These are phyloP conservation scores for Borealophlyctis nickersoniae DNA, from an alignment of 192 early-diverging fungal genomes.

Conservation along the genomic window DNA sequence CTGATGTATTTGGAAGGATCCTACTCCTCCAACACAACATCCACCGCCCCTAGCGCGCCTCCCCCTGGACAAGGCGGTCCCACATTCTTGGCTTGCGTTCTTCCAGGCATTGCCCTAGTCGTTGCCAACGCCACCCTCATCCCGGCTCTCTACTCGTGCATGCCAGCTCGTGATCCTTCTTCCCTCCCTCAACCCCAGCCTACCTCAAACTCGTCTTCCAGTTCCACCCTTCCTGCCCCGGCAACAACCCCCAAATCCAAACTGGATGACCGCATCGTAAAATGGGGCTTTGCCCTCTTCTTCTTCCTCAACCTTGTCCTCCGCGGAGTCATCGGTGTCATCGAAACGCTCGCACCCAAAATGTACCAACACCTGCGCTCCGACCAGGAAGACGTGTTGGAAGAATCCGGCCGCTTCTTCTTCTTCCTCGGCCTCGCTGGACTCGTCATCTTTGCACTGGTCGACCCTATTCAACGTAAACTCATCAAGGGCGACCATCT, in stretches of 20 bases:
- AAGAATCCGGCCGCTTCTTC: conserved; percentile 26
- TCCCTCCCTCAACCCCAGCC: conserved; percentile 8
- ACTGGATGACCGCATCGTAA: conserved; percentile 6
- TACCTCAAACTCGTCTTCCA: background rate
- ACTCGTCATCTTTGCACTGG: conserved; percentile 22
- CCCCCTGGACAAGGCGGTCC: background rate
- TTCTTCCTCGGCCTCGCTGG: conserved; percentile 26
- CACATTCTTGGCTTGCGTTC: conserved; percentile 6
- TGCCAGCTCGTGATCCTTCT: conserved; percentile 16
- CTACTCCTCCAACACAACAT: no score
- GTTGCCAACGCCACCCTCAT: conserved; percentile 16
- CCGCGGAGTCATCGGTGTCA: conserved; percentile 32
- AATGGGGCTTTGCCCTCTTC: conserved; percentile 23
- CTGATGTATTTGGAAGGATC: background rate
- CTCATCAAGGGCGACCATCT: conserved; percentile 15
- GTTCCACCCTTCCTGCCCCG: background rate
- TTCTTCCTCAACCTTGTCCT: conserved; percentile 32
- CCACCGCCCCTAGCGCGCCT: background rate
- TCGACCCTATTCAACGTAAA: conserved; percentile 23
- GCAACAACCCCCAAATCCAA: background rate
- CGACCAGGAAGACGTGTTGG: conserved; percentile 6
- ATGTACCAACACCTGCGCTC: conserved; percentile 21
- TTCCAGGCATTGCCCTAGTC: conserved; percentile 15
- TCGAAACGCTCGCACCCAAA: conserved; percentile 30
- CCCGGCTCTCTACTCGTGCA: conserved; percentile 8